These are phyloP conservation scores for Diutina neorugosa DNA, from an alignment of 1,139 yeast genomes.

Conservation along the genomic window DNA sequence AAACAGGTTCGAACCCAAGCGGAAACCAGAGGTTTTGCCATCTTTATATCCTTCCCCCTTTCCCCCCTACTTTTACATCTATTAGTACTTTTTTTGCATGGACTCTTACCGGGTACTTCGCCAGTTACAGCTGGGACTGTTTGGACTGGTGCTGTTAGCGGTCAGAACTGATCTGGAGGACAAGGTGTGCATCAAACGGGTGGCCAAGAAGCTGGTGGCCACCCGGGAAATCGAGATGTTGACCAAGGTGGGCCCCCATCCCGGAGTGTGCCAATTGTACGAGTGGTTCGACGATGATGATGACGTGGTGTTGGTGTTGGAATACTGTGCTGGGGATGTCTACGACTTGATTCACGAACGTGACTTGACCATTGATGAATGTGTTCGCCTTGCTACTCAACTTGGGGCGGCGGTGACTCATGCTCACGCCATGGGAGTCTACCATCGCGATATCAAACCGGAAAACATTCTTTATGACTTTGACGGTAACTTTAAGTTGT, in stretches of 20 bases:
- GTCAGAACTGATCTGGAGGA: constrained; percentile 16
- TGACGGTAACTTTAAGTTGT: constrained; percentile 31
- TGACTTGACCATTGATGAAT: constrained; percentile 11
- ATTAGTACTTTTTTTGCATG: background rate
- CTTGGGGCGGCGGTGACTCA: constrained; percentile 25
- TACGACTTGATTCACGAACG: constrained; percentile 28
- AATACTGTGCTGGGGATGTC: constrained; percentile 40
- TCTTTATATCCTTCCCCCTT: background rate
- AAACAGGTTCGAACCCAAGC: too few species aligned
- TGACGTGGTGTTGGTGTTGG: constrained; percentile 33
- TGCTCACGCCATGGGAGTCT: constrained; percentile 32
- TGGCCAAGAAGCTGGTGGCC: constrained; percentile 27
- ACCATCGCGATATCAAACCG: constrained; percentile 45
- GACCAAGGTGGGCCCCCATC: constrained; percentile 20
- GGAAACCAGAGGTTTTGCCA: background rate
- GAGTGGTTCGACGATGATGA: constrained; percentile 30
- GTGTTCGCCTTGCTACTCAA: constrained; percentile 21
- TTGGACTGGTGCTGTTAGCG: constrained; percentile 42
- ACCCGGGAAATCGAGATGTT: constrained; percentile 35
- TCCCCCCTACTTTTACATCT: background rate
- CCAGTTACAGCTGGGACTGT: constrained; percentile 36
- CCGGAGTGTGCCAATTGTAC: constrained; percentile 30
- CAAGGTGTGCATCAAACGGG: constrained; percentile 33
- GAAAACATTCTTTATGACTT: constrained; percentile 35
- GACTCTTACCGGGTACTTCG: background rate